These are phyloP conservation scores for Geranium incanum DNA, from an alignment of 441 rosid species.

Conservation along the genomic window DNA sequence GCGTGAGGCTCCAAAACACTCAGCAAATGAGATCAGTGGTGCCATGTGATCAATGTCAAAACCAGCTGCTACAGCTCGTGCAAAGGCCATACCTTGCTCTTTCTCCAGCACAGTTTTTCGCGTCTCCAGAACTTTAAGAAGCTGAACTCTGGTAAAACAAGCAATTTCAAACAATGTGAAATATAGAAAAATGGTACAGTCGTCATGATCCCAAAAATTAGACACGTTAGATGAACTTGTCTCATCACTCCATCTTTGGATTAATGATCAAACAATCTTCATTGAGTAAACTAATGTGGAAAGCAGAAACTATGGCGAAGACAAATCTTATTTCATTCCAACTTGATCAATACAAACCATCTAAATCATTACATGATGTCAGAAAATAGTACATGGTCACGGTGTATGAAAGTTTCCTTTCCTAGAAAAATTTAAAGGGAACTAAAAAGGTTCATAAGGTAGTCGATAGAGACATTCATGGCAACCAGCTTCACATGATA, in stretches of 20 bases:
- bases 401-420: background rate
- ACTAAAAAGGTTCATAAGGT: slow-evolving; percentile 1
- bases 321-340: background rate
- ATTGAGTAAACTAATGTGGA: background rate
- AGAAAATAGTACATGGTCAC: background rate
- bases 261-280: background rate
- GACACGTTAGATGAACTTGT: background rate
- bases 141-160: slow-evolving; percentile 57
- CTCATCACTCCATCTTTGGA: background rate
- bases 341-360: background rate
- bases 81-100: slow-evolving; percentile 99
- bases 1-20: slow-evolving; percentile 82
- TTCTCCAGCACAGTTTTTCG: slow-evolving; percentile 71
- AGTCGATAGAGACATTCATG: slow-evolving; percentile 11
- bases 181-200: background rate
- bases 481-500: background rate
- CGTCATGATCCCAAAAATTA: background rate
- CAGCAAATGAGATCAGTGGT: slow-evolving; percentile 67
- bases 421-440: background rate
- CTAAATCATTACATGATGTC: background rate
- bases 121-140: slow-evolving; percentile 81
- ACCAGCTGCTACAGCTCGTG: slow-evolving; percentile 98
- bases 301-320: background rate
- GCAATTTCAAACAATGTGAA: slow-evolving; percentile 1
- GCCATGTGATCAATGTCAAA: slow-evolving; percentile 70